Percentiles rank a stretch among this genome's conserved stretches.
These are phyloP conservation scores for Physcomitrellopsis africana DNA, from an alignment of 225 moss, liverwort and hornwort species.

Conservation along the genomic window DNA sequence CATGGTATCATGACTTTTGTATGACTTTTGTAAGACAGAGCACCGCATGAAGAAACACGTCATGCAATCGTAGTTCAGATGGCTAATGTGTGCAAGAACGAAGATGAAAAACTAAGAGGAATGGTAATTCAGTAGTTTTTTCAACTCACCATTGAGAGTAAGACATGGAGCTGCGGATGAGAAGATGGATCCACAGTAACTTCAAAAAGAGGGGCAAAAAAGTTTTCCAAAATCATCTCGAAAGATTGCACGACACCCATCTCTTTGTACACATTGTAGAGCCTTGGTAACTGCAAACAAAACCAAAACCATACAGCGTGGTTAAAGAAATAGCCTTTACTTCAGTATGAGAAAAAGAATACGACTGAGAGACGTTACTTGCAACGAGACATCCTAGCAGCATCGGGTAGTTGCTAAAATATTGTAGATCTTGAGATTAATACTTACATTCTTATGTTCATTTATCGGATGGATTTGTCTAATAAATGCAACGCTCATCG, in stretches of 20 bases:
- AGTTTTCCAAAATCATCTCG: slow-evolving; percentile 74
- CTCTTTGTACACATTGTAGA: slow-evolving; percentile 94
- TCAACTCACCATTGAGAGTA: slow-evolving; percentile 74
- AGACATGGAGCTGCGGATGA: slow-evolving; percentile 88
- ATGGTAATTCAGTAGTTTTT: background rate
- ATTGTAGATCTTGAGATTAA: too few relatives aligned
- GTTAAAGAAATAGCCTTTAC: background rate
- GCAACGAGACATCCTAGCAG: too few relatives aligned
- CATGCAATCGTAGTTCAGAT: background rate
- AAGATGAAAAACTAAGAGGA: background rate
- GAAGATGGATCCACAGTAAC: slow-evolving; percentile 87
- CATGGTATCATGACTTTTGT: background rate
- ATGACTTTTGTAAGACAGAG: background rate
- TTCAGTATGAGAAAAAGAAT: too few relatives aligned
- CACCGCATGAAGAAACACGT: background rate
- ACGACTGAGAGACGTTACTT: too few relatives aligned
- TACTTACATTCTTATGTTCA: too few relatives aligned
- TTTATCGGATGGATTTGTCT: too few relatives aligned
- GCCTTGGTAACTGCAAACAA: slow-evolving; percentile 75
- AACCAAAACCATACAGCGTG: slow-evolving; percentile 7
- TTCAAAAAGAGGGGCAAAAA: slow-evolving; percentile 88
- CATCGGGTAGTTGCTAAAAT: too few relatives aligned
- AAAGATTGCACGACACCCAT: slow-evolving; percentile 89
- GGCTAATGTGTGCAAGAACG: background rate
- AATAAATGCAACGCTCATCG: too few relatives aligned